These are phyloP conservation scores for Amyloporia xantha DNA, from an alignment of 768 basidiomycete species.

Conservation along the genomic window DNA sequence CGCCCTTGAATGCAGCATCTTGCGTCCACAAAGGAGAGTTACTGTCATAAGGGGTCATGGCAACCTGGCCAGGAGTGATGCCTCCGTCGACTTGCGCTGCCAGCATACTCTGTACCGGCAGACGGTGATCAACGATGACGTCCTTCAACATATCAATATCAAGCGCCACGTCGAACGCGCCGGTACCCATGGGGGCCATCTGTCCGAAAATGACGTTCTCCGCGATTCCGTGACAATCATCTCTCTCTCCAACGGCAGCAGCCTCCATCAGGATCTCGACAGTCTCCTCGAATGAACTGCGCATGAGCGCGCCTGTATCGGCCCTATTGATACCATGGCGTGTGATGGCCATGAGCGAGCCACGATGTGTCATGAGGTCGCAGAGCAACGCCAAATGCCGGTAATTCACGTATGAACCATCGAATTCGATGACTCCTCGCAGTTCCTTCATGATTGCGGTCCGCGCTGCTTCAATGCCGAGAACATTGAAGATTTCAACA, in stretches of 20 bases:
- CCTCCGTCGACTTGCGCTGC: constrained; percentile 76
- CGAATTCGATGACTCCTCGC: constrained; percentile 95
- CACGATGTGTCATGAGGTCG: constrained; percentile 97
- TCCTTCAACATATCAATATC: constrained; percentile 99
- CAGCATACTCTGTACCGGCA: constrained; percentile 74
- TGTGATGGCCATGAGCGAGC: constrained; percentile 94
- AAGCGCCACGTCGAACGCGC: constrained; percentile 90
- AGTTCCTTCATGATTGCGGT: constrained; percentile 92
- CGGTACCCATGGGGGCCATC: constrained; percentile 99
- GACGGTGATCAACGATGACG: constrained; percentile 92
- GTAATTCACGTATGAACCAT: constrained; percentile 99
- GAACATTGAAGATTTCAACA: constrained; percentile 87
- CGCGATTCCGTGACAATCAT: constrained; percentile 97
- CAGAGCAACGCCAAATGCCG: constrained; percentile 94
- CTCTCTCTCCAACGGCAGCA: constrained; percentile 95
- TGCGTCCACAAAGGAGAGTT: constrained; percentile 78
- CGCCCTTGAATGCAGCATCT: constrained; percentile 71
- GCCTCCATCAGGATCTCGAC: constrained; percentile 99
- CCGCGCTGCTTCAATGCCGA: constrained; percentile 96
- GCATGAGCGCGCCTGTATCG: constrained; percentile 97
- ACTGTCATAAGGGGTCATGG: constrained; percentile 95
- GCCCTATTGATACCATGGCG: constrained; percentile 99
- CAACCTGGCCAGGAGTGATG: constrained; percentile 87
- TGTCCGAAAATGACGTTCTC: constrained; percentile 99
- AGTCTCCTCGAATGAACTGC: constrained; percentile 99